These are phyloP conservation scores for Penicillium coprophilum DNA, from an alignment of 495 filamentous ascomycete genomes.

Conservation along the genomic window DNA sequence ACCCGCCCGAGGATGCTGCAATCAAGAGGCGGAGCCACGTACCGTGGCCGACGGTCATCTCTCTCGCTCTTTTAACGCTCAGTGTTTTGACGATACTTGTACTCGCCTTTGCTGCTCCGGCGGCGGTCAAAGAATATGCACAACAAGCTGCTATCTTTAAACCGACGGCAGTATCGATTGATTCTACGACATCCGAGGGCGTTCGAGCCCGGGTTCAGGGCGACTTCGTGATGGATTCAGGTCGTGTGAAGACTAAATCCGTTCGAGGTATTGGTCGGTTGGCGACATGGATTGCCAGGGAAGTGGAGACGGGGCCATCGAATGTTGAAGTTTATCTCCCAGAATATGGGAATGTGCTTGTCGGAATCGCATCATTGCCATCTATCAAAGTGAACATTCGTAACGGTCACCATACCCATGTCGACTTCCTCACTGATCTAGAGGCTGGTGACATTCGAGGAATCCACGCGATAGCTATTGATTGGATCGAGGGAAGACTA, in stretches of 20 bases:
- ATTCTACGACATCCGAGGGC: constrained; percentile 74
- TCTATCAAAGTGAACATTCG: constrained; percentile 69
- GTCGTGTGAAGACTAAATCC: constrained; percentile 63
- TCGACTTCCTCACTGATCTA: constrained; percentile 78
- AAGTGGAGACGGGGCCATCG: constrained; percentile 67
- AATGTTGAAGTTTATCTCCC: constrained; percentile 77
- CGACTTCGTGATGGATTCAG: constrained; percentile 74
- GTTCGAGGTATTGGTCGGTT: constrained; percentile 73
- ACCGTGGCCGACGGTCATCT: constrained; percentile 59
- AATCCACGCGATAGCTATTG: constrained; percentile 76
- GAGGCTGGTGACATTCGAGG: constrained; percentile 73
- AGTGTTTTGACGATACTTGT: constrained; percentile 51
- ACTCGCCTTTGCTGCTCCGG: constrained; percentile 77
- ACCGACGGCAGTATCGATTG: constrained; percentile 76
- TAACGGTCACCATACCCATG: constrained; percentile 69
- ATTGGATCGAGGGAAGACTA: constrained; percentile 81
- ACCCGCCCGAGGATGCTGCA: constrained; percentile 13
- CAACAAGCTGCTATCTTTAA: constrained; percentile 78
- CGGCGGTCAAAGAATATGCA: constrained; percentile 78
- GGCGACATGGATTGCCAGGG: constrained; percentile 76
- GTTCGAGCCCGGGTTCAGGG: constrained; percentile 76
- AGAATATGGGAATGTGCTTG: constrained; percentile 72
- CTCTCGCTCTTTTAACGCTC: constrained; percentile 48
- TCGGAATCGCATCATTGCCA: constrained; percentile 76
- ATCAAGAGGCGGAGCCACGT: constrained; percentile 33